These are phyloP conservation scores for Stemphylium beticola DNA, from an alignment of 2,329 filamentous ascomycete species.

Conservation along the genomic window DNA sequence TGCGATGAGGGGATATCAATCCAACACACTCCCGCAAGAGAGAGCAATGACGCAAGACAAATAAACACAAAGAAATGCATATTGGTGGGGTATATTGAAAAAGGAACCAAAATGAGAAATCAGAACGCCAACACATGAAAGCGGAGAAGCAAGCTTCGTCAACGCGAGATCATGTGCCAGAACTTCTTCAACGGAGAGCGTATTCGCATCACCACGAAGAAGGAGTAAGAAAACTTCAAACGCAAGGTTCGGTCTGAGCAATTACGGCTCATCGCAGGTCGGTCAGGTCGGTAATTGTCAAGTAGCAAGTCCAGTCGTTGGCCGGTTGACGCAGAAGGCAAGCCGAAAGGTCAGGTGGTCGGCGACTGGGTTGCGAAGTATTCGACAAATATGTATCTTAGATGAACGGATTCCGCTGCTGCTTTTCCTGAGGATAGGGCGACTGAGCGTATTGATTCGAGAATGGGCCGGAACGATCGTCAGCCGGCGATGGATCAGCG, in stretches of 20 bases:
- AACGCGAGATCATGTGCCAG: slow-evolving; percentile 43
- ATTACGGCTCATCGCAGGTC: slow-evolving; percentile 51
- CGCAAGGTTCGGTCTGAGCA: slow-evolving; percentile 51
- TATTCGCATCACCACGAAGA: slow-evolving; percentile 39
- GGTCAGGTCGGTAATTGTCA: slow-evolving; percentile 25
- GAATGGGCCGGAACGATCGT: slow-evolving; percentile 46
- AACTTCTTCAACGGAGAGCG: slow-evolving; percentile 42
- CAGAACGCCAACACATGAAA: slow-evolving; percentile 46
- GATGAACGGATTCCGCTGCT: slow-evolving; percentile 49
- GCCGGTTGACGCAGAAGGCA: slow-evolving; percentile 52
- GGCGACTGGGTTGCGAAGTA: slow-evolving; percentile 8
- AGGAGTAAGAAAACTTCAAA: slow-evolving; percentile 43
- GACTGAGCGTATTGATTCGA: slow-evolving; percentile 24
- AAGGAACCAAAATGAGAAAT: slow-evolving; percentile 30
- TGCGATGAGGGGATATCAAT: slow-evolving; percentile 46
- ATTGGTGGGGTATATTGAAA: slow-evolving; percentile 21
- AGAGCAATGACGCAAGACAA: slow-evolving; percentile 45
- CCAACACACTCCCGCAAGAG: slow-evolving; percentile 43
- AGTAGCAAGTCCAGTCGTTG: slow-evolving; percentile 16
- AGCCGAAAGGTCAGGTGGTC: slow-evolving; percentile 55
- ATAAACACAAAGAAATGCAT: slow-evolving; percentile 46
- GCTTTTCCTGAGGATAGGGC: slow-evolving; percentile 28
- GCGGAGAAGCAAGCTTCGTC: slow-evolving; percentile 47
- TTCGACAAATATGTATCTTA: slow-evolving; percentile 38
- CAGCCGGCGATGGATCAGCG: slow-evolving; percentile 51